Evolutionary conservation across 495 filamentous ascomycete genomes (phyloP).

Genomic region (Penicillium coprophilum): DNA sequence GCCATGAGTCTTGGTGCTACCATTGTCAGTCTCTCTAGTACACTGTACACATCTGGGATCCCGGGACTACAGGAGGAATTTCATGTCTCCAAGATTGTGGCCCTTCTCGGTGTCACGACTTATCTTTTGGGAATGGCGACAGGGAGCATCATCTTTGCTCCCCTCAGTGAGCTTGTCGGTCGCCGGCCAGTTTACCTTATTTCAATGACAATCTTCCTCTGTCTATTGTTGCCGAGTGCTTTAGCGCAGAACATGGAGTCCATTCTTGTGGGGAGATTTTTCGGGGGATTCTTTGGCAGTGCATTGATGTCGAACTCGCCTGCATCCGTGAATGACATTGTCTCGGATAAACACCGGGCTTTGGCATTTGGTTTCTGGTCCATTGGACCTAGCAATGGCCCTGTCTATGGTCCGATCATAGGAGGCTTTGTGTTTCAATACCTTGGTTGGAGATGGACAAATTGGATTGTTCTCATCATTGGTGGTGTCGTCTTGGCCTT

Average conservation of each 20-base stretch:
- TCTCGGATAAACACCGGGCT: slow-evolving; percentile 65
- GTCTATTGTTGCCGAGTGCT: slow-evolving; percentile 71
- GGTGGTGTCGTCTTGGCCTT: slow-evolving; percentile 54
- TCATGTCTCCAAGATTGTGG: slow-evolving; percentile 54
- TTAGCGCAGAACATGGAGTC: slow-evolving; percentile 61
- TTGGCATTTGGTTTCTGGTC: slow-evolving; percentile 71
- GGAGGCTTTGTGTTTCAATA: slow-evolving; percentile 70
- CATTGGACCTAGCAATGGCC: slow-evolving; percentile 77
- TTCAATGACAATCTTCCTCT: not conserved
- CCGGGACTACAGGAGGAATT: slow-evolving; percentile 53
- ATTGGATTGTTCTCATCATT: slow-evolving; percentile 77
- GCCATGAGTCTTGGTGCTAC: slow-evolving; percentile 21
- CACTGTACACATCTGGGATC: slow-evolving; percentile 24
- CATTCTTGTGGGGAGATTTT: slow-evolving; percentile 69
- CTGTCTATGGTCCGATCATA: slow-evolving; percentile 60
- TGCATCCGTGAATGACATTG: slow-evolving; percentile 73
- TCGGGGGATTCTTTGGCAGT: slow-evolving; percentile 72
- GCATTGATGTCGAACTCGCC: slow-evolving; percentile 76
- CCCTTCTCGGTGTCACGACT: slow-evolving; percentile 73
- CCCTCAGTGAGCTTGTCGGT: not conserved
- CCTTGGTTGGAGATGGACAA: slow-evolving; percentile 85
- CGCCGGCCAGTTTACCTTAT: not conserved
- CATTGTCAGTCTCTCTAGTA: slow-evolving; percentile 18
- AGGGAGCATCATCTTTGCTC: slow-evolving; percentile 58
- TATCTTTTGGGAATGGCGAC: slow-evolving; percentile 65